These are phyloP conservation scores for Leccinum colubrinum DNA, from an alignment of 1,284 basidiomycete species.

Conservation along the genomic window DNA sequence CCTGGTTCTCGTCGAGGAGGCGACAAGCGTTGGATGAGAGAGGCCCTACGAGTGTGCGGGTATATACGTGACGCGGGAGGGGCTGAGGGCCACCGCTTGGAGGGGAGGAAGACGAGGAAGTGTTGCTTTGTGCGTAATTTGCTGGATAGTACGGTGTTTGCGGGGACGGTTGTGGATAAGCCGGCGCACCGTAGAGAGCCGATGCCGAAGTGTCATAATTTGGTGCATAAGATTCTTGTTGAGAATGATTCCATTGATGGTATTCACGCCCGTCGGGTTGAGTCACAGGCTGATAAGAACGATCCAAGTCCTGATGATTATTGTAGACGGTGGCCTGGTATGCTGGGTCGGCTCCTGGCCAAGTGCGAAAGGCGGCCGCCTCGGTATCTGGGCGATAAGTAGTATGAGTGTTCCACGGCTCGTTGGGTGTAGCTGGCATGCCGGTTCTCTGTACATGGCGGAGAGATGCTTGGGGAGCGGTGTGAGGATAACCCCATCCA, in stretches of 20 bases:
- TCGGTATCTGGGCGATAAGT: slow-evolving; percentile 34
- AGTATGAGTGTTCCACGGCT: slow-evolving; percentile 26
- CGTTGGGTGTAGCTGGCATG: slow-evolving; percentile 22
- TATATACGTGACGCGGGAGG: slow-evolving; percentile 66
- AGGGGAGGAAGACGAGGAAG: slow-evolving; percentile 33
- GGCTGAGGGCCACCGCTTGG: slow-evolving; percentile 38
- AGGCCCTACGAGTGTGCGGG: slow-evolving; percentile 85
- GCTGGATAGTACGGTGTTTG: slow-evolving; percentile 31
- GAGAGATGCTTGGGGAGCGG: slow-evolving; percentile 43
- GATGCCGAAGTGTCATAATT: slow-evolving; percentile 24
- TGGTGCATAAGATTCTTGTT: slow-evolving; percentile 35
- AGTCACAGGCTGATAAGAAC: slow-evolving; percentile 26
- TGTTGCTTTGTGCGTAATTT: slow-evolving; percentile 27
- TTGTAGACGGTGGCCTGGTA: slow-evolving; percentile 31
- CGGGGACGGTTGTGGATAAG: slow-evolving; percentile 31
- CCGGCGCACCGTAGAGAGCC: slow-evolving; percentile 23
- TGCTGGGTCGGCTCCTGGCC: slow-evolving; percentile 36
- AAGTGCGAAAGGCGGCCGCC: slow-evolving; percentile 36
- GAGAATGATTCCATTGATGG: slow-evolving; percentile 30
- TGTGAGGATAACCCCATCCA: slow-evolving; percentile 53
- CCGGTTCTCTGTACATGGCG: slow-evolving; percentile 30
- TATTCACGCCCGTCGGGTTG: slow-evolving; percentile 34
- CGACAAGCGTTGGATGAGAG: slow-evolving; percentile 82
- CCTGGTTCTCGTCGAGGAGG: slow-evolving; percentile 78
- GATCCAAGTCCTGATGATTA: slow-evolving; percentile 27